These are phyloP conservation scores for Lophiostoma macrostomum DNA, from an alignment of 495 filamentous ascomycete genomes.

Conservation along the genomic window DNA sequence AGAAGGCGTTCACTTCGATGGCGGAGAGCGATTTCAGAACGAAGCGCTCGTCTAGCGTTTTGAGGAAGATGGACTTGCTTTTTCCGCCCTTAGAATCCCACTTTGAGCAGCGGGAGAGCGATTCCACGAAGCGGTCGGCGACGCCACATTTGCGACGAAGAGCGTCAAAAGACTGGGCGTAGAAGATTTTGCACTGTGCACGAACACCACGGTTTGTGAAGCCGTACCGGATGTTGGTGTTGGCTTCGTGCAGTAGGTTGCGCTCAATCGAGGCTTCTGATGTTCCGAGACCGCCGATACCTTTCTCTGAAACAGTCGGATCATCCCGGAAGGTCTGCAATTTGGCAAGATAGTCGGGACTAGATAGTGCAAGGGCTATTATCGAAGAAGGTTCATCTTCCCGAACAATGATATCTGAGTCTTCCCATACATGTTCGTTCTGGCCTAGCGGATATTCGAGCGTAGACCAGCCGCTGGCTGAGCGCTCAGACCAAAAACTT, in stretches of 20 bases:
- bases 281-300: constrained; percentile 13
- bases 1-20: constrained; percentile 88
- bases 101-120: constrained; percentile 88
- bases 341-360: constrained; percentile 78
- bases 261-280: constrained; percentile 41
- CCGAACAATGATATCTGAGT: constrained; percentile 95
- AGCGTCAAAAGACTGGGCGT: constrained; percentile 96
- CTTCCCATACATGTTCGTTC: constrained; percentile 90
- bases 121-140: constrained; percentile 90
- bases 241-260: constrained; percentile 69
- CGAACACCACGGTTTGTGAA: constrained; percentile 87
- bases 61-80: constrained; percentile 96
- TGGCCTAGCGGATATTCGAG: constrained; percentile 88
- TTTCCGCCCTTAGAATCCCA: constrained; percentile 99
- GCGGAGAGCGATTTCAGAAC: constrained; percentile 86
- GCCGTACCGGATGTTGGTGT: constrained; percentile 91
- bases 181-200: constrained; percentile 97
- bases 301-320: constrained; percentile 33
- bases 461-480: constrained; percentile 90
- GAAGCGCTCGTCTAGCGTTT: constrained; percentile 91
- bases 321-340: constrained; percentile 66
- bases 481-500: constrained; percentile 97
- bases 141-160: constrained; percentile 89
- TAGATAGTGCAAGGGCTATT: constrained; percentile 86
- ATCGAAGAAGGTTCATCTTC: constrained; percentile 97